Evolutionary conservation across 257 asterid species (phyloP), one percentile per base, ranked within the genome.

Genomic region (Jaltomata sinuosa): DNA sequence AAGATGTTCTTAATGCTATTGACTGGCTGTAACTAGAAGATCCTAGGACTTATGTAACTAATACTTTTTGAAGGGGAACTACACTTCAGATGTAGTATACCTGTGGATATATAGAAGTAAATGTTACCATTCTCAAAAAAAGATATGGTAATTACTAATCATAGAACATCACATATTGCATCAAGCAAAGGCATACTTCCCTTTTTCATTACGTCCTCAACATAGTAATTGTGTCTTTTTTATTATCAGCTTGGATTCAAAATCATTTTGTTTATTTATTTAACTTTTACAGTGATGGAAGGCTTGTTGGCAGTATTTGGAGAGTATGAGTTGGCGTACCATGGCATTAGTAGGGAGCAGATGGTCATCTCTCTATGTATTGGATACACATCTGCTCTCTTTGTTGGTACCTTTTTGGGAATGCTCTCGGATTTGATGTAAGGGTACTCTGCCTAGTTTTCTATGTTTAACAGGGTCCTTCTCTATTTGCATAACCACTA

Each of bases 231-330:
- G 5, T 85, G 59, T 47, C 49, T 80, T 31, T 82, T 50, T 80
- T 31, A 40, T 52, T 21, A 4, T 83, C 64, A 57, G 14, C 1
- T 83, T 86, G 19, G 65, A 87, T 85, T 47, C 59, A 22, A 59
- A 80, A 59, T 57, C 19, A 59, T 83, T 21, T 38, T 80, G 2
- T 34, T 82, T 53, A 82, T 18, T 49, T 22, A 59, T 16, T 53
- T 19, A 72, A 61, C 72, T 59, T 79, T 42, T 32, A 62, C 79
- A 94, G 98, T 90, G 86, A 86, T 92, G 89, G 93, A 94, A 89
- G 98, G 99, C 67, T 86, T 93, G 67, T 90, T 92, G 94, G 84
- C 87, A n/a, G 92, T 94, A 92, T 92, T 91, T 86, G 98, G 98
- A 19, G 99, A 97, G 91, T 89, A 89, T 88, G 98, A 94, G 83